These are phyloP conservation scores for Alternaria panax DNA, from an alignment of 2,329 filamentous ascomycete species.

Conservation along the genomic window DNA sequence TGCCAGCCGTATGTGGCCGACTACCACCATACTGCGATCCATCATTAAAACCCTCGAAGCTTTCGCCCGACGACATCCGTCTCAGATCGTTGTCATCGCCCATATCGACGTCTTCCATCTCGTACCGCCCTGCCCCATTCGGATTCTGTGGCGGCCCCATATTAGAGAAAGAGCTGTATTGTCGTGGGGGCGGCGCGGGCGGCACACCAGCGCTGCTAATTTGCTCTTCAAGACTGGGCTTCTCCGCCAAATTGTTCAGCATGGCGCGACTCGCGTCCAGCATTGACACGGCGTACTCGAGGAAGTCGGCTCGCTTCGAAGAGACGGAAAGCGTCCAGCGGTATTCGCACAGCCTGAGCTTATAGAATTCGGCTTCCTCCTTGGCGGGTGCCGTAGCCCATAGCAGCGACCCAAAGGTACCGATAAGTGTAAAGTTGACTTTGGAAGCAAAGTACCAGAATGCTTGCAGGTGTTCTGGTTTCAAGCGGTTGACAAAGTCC, in stretches of 20 bases:
- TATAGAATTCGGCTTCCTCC: constrained; percentile 94
- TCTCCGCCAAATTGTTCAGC: constrained; percentile 55
- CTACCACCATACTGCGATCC: constrained; percentile 36
- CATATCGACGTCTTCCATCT: constrained; percentile 40
- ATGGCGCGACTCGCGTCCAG: constrained; percentile 55
- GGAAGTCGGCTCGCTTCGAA: constrained; percentile 69
- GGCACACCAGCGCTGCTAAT: constrained; percentile 50
- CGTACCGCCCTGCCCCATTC: constrained; percentile 14
- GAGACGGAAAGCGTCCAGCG: constrained; percentile 92
- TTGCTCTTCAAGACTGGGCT: constrained; percentile 50
- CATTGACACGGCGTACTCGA: constrained; percentile 55
- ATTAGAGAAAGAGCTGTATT: constrained; percentile 25
- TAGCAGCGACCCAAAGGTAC: constrained; percentile 88
- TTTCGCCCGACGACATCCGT: constrained; percentile 33
- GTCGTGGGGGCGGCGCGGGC: constrained; percentile 34
- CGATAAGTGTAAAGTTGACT: constrained; percentile 92
- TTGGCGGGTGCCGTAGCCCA: constrained; percentile 87
- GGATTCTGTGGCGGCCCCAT: constrained; percentile 30
- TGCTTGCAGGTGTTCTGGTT: constrained; percentile 81
- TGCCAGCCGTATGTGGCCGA: constrained; percentile 28
- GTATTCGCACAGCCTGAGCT: constrained; percentile 83
- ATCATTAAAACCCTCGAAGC: constrained; percentile 44
- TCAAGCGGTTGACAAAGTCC: constrained; percentile 95
- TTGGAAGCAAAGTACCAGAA: constrained; percentile 94
- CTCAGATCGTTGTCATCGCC: constrained; percentile 31